phyloP scores from a whole-genome alignment of 1,139 yeast genomes.

The Scheffersomyces segobiensis region DNA sequence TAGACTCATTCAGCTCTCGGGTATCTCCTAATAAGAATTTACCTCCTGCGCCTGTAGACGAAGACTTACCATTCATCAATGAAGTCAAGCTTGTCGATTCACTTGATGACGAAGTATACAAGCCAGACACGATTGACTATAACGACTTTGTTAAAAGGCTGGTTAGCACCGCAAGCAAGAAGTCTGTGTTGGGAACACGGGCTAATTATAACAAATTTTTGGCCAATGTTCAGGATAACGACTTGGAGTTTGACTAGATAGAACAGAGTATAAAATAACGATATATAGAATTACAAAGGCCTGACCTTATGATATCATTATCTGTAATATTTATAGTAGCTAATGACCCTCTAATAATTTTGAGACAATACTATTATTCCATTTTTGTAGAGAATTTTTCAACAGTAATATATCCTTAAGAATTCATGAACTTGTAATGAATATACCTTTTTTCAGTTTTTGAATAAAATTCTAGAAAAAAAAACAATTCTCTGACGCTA shows the following conservation, averaged over 20 bases:
- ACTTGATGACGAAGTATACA: conserved; percentile 5
- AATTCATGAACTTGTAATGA: too few relatives aligned
- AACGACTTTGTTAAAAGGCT: conserved; percentile 19
- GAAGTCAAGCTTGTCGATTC: conserved; percentile 29
- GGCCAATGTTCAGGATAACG: conserved; percentile 27
- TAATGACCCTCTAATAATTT: too few relatives aligned
- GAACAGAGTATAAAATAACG: neutral
- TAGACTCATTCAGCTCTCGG: conserved; percentile 9
- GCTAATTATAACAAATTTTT: conserved; percentile 40
- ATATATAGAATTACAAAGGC: neutral
- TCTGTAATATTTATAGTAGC: neutral
- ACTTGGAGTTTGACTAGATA: conserved; percentile 1
- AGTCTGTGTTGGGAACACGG: conserved; percentile 42
- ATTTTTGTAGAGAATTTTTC: too few relatives aligned
- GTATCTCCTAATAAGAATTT: conserved; percentile 11
- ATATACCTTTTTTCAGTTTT: too few relatives aligned
- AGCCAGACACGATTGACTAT: conserved; percentile 7
- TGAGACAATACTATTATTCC: too few relatives aligned
- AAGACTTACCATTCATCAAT: conserved; percentile 42
- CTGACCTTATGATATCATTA: neutral
- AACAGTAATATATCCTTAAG: too few relatives aligned
- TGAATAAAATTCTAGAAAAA: too few relatives aligned
- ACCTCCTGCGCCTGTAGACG: conserved; percentile 20
- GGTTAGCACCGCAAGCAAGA: conserved; percentile 34
- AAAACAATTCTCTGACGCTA: too few relatives aligned